A percentile compares a stretch with the other conserved stretches of the same genome.
These are phyloP conservation scores for Sarocladium brachiariae DNA, from an alignment of 2,329 filamentous ascomycete genomes.

Conservation along the genomic window DNA sequence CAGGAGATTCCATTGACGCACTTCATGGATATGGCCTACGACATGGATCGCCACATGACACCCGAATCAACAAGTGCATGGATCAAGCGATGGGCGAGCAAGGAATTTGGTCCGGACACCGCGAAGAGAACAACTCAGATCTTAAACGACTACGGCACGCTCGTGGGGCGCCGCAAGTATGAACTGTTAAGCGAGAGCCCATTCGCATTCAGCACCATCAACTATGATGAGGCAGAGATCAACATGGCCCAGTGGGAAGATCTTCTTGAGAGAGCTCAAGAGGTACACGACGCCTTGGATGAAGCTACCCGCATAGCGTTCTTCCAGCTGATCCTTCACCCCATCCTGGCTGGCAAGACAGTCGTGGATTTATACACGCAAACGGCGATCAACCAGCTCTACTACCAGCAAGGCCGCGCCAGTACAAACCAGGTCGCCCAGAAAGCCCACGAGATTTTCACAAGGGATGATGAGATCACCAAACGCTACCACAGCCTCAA, in stretches of 20 bases:
- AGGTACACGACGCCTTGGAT: slow-evolving; percentile 35
- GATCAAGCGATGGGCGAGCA: slow-evolving; percentile 38
- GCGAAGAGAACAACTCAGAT: slow-evolving; percentile 39
- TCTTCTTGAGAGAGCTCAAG: slow-evolving; percentile 36
- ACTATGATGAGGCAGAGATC: slow-evolving; percentile 51
- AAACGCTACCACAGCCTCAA: slow-evolving; percentile 35
- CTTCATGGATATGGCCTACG: slow-evolving; percentile 49
- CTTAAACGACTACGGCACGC: slow-evolving; percentile 37
- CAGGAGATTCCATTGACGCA: slow-evolving; percentile 48
- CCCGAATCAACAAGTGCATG: slow-evolving; percentile 36
- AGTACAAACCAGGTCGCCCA: slow-evolving; percentile 30
- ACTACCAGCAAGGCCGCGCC: slow-evolving; percentile 38
- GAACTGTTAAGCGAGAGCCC: slow-evolving; percentile 23
- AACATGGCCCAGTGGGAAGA: slow-evolving; percentile 44
- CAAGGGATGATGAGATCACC: slow-evolving; percentile 34
- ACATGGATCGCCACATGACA: slow-evolving; percentile 28
- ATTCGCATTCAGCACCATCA: slow-evolving; percentile 38
- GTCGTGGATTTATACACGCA: slow-evolving; percentile 39
- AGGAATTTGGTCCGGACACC: slow-evolving; percentile 39
- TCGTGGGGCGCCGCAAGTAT: slow-evolving; percentile 27
- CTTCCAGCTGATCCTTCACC: slow-evolving; percentile 52
- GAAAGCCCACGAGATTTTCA: slow-evolving; percentile 30
- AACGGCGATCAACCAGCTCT: slow-evolving; percentile 34
- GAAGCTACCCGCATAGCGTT: slow-evolving; percentile 37
- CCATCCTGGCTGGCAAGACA: slow-evolving; percentile 41